These are phyloP conservation scores for Nadsonia commutata DNA, from an alignment of 1,139 yeast species.

Conservation along the genomic window DNA sequence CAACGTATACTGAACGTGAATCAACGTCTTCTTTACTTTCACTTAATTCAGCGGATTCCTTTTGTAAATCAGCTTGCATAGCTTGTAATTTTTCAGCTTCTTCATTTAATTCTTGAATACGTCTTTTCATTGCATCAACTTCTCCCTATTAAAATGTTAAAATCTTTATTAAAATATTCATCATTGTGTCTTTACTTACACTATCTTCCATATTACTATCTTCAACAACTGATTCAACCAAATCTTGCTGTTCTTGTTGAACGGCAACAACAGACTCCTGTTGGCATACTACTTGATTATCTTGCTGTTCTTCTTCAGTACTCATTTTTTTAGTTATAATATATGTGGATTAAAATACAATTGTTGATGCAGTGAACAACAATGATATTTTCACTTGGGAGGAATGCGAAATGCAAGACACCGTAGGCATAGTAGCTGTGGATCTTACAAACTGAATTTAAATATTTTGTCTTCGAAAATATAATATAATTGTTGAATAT, in stretches of 20 bases:
- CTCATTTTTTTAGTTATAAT: not conserved
- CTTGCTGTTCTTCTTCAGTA: not conserved
- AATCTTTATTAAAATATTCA: not conserved
- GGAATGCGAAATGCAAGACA: too few species aligned
- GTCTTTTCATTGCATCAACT: slow-evolving; percentile 21
- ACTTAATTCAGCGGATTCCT: slow-evolving; percentile 28
- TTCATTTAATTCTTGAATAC: slow-evolving; percentile 32
- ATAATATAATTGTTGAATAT: too few species aligned
- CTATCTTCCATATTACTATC: not conserved
- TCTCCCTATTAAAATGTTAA: slow-evolving; percentile 1
- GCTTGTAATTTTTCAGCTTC: slow-evolving; percentile 41
- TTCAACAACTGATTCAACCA: not conserved
- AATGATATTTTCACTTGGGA: too few species aligned
- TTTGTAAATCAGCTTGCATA: slow-evolving; percentile 35
- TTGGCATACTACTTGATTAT: not conserved
- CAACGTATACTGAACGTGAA: slow-evolving; percentile 70
- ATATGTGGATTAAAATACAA: too few species aligned
- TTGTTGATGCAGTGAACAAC: too few species aligned
- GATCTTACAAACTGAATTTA: too few species aligned
- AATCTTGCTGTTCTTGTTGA: not conserved
- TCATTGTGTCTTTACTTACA: not conserved
- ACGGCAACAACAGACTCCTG: too few species aligned
- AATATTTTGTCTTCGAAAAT: too few species aligned
- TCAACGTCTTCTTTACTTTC: slow-evolving; percentile 50
- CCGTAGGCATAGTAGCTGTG: too few species aligned